Base-by-base conservation (phyloP, 495 filamentous ascomycete genomes). In the Pyrenula massariospora region DNA sequence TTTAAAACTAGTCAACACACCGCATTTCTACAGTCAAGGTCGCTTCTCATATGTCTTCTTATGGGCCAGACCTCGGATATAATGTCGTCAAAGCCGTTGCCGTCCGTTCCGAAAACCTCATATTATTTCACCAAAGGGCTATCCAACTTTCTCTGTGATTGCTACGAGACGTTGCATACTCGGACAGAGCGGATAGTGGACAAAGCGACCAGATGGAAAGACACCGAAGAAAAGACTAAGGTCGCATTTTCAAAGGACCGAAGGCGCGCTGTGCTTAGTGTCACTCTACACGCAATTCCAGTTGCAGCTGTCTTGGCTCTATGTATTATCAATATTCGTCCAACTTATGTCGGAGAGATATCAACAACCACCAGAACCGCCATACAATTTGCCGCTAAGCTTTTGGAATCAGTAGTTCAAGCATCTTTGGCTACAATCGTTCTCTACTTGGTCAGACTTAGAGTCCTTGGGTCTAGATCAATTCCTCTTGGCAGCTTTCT, bases 301-400 rank as follows among this genome's bases (percentile, higher is more conserved):
- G 22, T 52, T 10, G 50, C 50, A 52, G 22, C 50, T 20, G 19
- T 52, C 19, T 20, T 20, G 19, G 22, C 50, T 20, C 20, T 52
- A 8, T 10, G 8, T 10, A 24, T 20, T 19, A 24, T 24, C 50
- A 52, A 52, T 19, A 52, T 52, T 24, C n/a, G 22, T 20, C n/a
- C 50, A 52, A 52, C 50, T 20, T 52, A 21, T 24, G 22, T 52
- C 50, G 50, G 50, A 20, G 10, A 20, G 50, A 52, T 52, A 52
- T 52, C 50, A 19, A 52, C 50, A 20, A 24, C n/a, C n/a, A 60
- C 56, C 20, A 53, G 56, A 24, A 36, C 25, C 23, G 55, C 56
- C 31, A 50, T 60, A 50, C 63, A 67, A 52, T 55, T 64, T 48
- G 60, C 56, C 1, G 61, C 63, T 3, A 67, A 67, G 50, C n/a